phyloP scores from a whole-genome alignment of 1,284 basidiomycete genomes.

The Leccinum variabile region DNA sequence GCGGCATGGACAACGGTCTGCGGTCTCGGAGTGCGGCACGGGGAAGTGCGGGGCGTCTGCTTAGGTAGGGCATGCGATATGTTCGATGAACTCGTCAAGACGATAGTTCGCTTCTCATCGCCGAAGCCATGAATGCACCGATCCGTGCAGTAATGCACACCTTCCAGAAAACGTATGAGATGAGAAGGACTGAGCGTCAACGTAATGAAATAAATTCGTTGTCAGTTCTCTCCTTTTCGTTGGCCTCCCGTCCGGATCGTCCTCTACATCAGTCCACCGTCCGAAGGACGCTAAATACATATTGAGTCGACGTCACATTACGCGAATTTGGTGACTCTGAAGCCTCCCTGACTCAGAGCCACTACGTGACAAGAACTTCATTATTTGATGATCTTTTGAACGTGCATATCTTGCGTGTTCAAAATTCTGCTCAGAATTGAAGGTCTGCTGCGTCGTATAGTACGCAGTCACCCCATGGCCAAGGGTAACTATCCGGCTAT shows the following conservation, averaged over 20 bases:
- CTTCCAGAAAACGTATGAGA: background rate
- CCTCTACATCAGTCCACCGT: background rate
- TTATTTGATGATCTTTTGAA: background rate
- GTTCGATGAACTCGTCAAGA: background rate
- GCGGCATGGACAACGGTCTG: too few relatives aligned
- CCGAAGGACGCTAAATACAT: background rate
- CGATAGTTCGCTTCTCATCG: too few relatives aligned
- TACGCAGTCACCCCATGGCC: too few relatives aligned
- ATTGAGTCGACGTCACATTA: background rate
- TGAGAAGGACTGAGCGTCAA: too few relatives aligned
- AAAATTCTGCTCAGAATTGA: background rate
- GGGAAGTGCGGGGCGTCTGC: background rate
- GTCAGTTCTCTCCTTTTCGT: background rate
- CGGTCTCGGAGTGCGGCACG: too few relatives aligned
- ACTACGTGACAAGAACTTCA: background rate
- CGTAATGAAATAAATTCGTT: background rate
- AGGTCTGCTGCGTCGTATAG: background rate
- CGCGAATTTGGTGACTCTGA: background rate
- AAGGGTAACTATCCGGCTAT: too few relatives aligned
- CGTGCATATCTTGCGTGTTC: background rate
- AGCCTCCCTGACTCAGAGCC: too few relatives aligned
- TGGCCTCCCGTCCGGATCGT: background rate
- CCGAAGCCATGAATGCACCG: background rate
- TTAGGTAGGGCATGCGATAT: background rate
- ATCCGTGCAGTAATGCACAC: too few relatives aligned